phyloP scores from a whole-genome alignment of 2,329 filamentous ascomycete genomes.

The Botryosphaeria dothidea region DNA sequence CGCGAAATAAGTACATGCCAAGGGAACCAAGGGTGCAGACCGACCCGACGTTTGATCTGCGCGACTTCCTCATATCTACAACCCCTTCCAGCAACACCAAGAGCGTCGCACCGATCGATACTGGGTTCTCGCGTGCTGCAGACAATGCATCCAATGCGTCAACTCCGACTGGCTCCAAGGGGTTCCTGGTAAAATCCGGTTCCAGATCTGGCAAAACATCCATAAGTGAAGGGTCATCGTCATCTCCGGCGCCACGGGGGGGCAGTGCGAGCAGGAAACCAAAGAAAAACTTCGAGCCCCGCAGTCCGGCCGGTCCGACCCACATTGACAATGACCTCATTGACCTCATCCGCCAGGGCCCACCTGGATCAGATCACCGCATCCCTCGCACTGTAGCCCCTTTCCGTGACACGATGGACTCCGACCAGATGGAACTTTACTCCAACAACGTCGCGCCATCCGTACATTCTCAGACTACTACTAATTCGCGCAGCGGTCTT shows the following conservation, averaged over 20 bases:
- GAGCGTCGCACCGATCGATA: slow-evolving; percentile 13
- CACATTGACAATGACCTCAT: slow-evolving; percentile 83
- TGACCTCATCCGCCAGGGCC: slow-evolving; percentile 90
- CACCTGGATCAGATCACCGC: slow-evolving; percentile 67
- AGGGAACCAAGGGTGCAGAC: slow-evolving; percentile 71
- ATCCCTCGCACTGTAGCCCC: slow-evolving; percentile 83
- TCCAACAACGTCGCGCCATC: slow-evolving; percentile 28
- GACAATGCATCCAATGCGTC: not conserved
- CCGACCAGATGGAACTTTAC: slow-evolving; percentile 60
- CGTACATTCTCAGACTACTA: slow-evolving; percentile 43
- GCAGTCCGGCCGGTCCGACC: slow-evolving; percentile 65
- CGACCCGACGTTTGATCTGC: slow-evolving; percentile 79
- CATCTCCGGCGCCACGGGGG: not conserved
- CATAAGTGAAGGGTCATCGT: not conserved
- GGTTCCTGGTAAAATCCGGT: not conserved
- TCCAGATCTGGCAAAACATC: slow-evolving; percentile 21
- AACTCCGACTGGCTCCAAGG: not conserved
- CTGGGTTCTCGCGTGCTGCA: not conserved
- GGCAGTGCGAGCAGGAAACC: not conserved
- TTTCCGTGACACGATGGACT: slow-evolving; percentile 83
- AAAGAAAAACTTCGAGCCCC: slow-evolving; percentile 49
- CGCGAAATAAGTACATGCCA: slow-evolving; percentile 36
- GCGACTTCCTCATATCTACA: slow-evolving; percentile 85
- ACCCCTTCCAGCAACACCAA: slow-evolving; percentile 50
- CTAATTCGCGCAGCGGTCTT: slow-evolving; percentile 75